Conservation (phyloP, 768 basidiomycete species). For the Rhizopogon sp. region DNA sequence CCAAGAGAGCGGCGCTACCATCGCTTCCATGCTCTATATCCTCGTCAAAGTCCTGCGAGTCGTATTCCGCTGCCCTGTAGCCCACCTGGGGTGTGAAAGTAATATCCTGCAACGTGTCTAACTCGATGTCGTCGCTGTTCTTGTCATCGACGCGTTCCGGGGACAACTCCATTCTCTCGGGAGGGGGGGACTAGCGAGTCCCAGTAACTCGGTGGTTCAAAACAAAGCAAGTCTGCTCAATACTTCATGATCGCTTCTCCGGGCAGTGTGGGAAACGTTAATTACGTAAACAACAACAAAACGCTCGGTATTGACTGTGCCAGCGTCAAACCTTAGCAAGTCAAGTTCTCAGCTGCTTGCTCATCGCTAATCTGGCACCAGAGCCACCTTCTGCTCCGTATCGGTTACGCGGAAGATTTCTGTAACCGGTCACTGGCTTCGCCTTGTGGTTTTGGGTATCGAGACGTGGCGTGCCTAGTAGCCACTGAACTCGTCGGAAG, state of each 20-base stretch:
- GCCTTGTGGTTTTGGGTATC: constrained; percentile 8
- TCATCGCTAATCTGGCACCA: constrained; percentile 12
- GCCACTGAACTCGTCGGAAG: constrained; percentile 16
- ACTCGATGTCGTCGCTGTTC: constrained; percentile 23
- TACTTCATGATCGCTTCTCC: neutral
- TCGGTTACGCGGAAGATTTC: constrained; percentile 14
- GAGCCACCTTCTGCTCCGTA: constrained; percentile 6
- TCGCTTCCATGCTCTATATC: constrained; percentile 32
- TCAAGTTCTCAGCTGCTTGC: constrained; percentile 20
- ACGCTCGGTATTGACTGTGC: constrained; percentile 19
- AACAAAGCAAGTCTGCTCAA: neutral
- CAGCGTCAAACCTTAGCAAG: constrained; percentile 20
- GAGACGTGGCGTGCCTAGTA: constrained; percentile 5
- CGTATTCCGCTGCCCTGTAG: constrained; percentile 16
- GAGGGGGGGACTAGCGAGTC: neutral
- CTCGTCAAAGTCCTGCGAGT: constrained; percentile 29
- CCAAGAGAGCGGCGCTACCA: constrained; percentile 42
- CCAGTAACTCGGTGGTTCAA: neutral
- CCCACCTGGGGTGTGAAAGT: constrained; percentile 16
- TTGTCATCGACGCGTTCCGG: neutral
- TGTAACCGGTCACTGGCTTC: constrained; percentile 6
- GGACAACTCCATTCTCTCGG: neutral
- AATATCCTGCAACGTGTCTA: constrained; percentile 26
- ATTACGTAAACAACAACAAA: constrained; percentile 26
- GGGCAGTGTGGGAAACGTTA: constrained; percentile 15